phyloP scores from a whole-genome alignment of 371 early-diverging fungal species.

The Mucor irregularis region DNA sequence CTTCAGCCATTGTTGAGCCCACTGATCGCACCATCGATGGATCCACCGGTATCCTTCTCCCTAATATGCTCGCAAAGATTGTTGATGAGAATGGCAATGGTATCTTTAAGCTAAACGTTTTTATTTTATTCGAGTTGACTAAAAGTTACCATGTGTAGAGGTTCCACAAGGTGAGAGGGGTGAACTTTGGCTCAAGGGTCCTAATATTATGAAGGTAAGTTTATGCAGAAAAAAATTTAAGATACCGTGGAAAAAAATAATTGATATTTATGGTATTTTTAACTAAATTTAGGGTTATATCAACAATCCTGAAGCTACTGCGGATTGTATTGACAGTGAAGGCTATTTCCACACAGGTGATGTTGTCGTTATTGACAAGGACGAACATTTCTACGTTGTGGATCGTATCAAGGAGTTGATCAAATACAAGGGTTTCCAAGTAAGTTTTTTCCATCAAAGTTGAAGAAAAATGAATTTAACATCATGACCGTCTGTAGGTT shows the following conservation, averaged over 20 bases:
- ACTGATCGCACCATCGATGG: constrained; percentile 31
- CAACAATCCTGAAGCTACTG: constrained; percentile 68
- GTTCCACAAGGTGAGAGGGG: constrained; percentile 60
- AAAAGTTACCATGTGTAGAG: constrained; percentile 28
- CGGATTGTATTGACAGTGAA: constrained; percentile 54
- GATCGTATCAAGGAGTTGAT: constrained; percentile 82
- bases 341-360: constrained; percentile 86
- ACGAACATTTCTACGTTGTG: constrained; percentile 62
- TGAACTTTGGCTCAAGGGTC: constrained; percentile 80
- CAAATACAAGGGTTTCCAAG: constrained; percentile 74
- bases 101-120: constrained; percentile 23
- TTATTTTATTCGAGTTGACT: not conserved
- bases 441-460: not conserved
- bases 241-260: too few species aligned
- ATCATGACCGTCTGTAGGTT: constrained; percentile 3
- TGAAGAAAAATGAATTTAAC: too few species aligned
- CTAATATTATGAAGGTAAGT: constrained; percentile 73
- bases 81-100: constrained; percentile 62
- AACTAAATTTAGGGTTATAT: constrained; percentile 69
- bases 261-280: too few species aligned
- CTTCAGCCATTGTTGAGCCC: constrained; percentile 17
- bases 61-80: constrained; percentile 69
- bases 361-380: constrained; percentile 61
- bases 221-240: not conserved
- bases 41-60: constrained; percentile 67